Base-by-base conservation (phyloP, 1,284 basidiomycete species). In the Neonothopanus nambi region DNA sequence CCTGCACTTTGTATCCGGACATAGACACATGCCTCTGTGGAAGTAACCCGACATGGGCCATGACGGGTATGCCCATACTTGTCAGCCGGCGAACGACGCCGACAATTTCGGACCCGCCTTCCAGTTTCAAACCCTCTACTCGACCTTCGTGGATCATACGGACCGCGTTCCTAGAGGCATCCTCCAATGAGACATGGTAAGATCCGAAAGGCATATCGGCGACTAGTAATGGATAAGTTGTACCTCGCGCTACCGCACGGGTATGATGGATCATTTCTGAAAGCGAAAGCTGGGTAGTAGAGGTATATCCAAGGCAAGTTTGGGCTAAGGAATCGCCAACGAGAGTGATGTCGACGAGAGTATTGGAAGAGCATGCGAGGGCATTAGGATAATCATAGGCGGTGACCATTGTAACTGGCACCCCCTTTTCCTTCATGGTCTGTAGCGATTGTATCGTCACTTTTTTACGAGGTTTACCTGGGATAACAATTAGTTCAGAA, bases 141-240 rank as follows among this genome's bases (percentile, higher is more conserved):
- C 84, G 79, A 17, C 89, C 93, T 63, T 98, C 89, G 59, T 88
- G 87, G 18, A 98, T 73, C 57, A 99, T 72, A 39, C 84, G 77
- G 3, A 97, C 81, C 1, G 92, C 95, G 47, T 86, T 87, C 37
- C 74, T 70, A 9, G 94, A 77, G 12, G 92, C 88, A 9, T 87
- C 80, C 24, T 84, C 79, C 2, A 82, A 59, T 3, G 84, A 83
- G 0, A 80, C 68, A 55, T 90, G 82, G 65, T 91, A 97, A 3
- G 89, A 84, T 8, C 97, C 97, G 65, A 98, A 98, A 0, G 97
- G 96, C 85, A 99, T 88, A 73, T 99, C 96, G 30, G 87, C 95
- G 60, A 98, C 81, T 50, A 98, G 80, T 61, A 98, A 77, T 0
- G 95, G 91, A 42, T 87, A 78, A 26, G 83, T 84, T 21, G 84